phyloP scores from a whole-genome alignment of 805 yeast genomes.

The Candida maris region DNA sequence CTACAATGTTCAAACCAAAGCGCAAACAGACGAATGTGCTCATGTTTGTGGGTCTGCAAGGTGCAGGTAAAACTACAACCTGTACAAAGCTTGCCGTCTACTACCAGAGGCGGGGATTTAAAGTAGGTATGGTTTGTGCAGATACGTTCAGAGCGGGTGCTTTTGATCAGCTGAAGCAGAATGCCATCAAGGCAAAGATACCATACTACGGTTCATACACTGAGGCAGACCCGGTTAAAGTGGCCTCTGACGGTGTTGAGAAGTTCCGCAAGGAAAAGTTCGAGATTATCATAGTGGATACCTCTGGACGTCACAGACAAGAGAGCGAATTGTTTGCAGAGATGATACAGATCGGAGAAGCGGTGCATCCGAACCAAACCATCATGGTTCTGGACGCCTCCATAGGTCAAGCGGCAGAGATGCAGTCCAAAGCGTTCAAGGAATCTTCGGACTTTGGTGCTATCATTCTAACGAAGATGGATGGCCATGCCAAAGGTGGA shows the following conservation, averaged over 20 bases:
- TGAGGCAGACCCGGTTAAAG: constrained; percentile 92
- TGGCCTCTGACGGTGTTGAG: constrained; percentile 86
- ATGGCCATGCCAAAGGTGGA: constrained; percentile 99
- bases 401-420: constrained; percentile 97
- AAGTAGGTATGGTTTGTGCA: constrained; percentile 96
- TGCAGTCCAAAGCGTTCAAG: constrained; percentile 91
- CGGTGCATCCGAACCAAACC: constrained; percentile 91
- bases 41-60: constrained; percentile 98
- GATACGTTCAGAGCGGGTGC: constrained; percentile 99
- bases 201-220: constrained; percentile 95
- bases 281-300: constrained; percentile 92
- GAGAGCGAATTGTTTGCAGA: constrained; percentile 88
- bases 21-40: constrained; percentile 76
- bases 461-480: constrained; percentile 92
- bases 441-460: constrained; percentile 93
- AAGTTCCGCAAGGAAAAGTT: constrained; percentile 88
- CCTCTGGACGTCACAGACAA: constrained; percentile 97
- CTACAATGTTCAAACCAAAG: constrained; percentile 65
- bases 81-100: constrained; percentile 96
- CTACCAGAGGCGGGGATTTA: constrained; percentile 88
- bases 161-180: constrained; percentile 95
- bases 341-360: constrained; percentile 88
- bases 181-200: constrained; percentile 90
- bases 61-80: constrained; percentile 97
- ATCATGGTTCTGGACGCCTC: constrained; percentile 97